Conservation (phyloP, 306 rosid genomes). For the Sicyos baderoa region DNA sequence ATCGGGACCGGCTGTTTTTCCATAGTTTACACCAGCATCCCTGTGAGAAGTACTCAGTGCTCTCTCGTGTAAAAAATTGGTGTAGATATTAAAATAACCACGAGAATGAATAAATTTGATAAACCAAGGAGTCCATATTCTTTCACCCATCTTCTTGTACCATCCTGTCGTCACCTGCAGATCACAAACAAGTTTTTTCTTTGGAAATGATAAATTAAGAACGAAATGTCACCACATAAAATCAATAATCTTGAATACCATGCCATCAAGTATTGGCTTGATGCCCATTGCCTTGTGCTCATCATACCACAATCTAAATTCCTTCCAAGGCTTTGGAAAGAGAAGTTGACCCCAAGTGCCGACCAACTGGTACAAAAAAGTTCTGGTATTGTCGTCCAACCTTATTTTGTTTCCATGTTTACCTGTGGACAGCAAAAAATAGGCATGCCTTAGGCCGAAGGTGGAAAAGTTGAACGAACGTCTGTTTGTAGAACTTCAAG, state of each 20-base stretch:
- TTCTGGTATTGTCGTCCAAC: conserved; percentile 48
- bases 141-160: conserved; percentile 89
- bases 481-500: background rate
- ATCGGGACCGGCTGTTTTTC: conserved; percentile 95
- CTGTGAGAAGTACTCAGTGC: conserved; percentile 87
- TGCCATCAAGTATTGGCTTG: conserved; percentile 76
- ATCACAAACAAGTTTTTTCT: conserved; percentile 18
- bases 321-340: conserved; percentile 96
- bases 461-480: background rate
- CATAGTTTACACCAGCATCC: conserved; percentile 92
- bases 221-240: background rate
- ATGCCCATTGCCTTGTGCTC: conserved; percentile 61
- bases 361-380: conserved; percentile 76
- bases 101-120: conserved; percentile 77
- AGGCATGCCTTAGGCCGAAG: background rate
- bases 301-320: conserved; percentile 95
- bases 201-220: conserved; percentile 18
- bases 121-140: conserved; percentile 98
- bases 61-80: conserved; percentile 65
- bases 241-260: conserved; percentile 38
- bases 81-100: conserved; percentile 73
- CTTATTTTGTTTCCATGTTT: conserved; percentile 78
- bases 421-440: conserved; percentile 39
- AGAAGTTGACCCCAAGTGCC: conserved; percentile 99
- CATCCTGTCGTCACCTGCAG: conserved; percentile 84